phyloP scores from a whole-genome alignment of 192 early-diverging fungal species.

The Spizellomyces punctatus region DNA sequence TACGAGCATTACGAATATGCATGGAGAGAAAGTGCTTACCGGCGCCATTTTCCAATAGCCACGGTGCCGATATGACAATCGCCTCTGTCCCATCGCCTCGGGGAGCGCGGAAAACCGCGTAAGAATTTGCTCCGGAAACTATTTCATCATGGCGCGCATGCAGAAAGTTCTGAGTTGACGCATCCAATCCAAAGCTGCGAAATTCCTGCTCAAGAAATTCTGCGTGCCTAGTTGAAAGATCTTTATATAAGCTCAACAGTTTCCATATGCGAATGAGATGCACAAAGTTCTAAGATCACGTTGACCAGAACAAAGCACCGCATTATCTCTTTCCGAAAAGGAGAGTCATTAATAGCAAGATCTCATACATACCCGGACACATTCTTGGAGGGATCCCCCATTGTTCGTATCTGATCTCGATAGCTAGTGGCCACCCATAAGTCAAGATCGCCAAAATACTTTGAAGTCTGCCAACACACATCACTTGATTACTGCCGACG shows the following conservation, averaged over 20 bases:
- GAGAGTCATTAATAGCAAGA: too few relatives aligned
- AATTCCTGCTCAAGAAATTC: constrained; percentile 54
- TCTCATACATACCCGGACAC: too few relatives aligned
- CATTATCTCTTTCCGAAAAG: too few relatives aligned
- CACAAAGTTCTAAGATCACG: too few relatives aligned
- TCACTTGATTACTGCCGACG: background rate
- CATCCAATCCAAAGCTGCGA: constrained; percentile 52
- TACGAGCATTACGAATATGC: background rate
- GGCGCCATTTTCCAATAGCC: constrained; percentile 64
- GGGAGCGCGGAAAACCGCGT: constrained; percentile 79
- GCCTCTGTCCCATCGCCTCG: constrained; percentile 88
- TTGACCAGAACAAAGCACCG: too few relatives aligned
- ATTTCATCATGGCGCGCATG: constrained; percentile 31
- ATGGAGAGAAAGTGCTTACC: constrained; percentile 29
- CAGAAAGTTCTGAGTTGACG: constrained; percentile 54
- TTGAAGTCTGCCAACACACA: background rate
- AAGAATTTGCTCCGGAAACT: constrained; percentile 69
- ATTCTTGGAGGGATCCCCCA: too few relatives aligned
- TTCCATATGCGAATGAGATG: too few relatives aligned
- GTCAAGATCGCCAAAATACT: background rate
- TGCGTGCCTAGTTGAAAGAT: constrained; percentile 22
- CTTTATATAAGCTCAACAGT: too few relatives aligned
- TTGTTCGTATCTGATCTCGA: too few relatives aligned
- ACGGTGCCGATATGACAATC: constrained; percentile 80
- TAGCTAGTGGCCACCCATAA: background rate